A percentile compares a stretch with the other conserved stretches of the same genome.
Conservation (phyloP, 371 early-diverging fungal species). For the Mucor mucedo region DNA sequence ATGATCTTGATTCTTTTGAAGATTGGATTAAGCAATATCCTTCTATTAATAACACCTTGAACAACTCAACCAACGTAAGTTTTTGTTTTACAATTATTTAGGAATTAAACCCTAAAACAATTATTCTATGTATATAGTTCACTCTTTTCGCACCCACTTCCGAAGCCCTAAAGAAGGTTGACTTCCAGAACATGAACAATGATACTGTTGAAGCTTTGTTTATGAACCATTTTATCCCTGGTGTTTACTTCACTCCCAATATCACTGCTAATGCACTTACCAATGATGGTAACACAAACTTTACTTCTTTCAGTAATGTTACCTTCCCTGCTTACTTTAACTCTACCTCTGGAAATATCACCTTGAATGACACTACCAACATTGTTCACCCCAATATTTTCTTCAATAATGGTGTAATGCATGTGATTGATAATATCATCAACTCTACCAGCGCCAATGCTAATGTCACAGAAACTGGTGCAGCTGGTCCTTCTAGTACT, state of each 20-base stretch:
- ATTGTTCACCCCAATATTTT: slow-evolving; percentile 44
- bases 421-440: slow-evolving; percentile 38
- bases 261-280: slow-evolving; percentile 32
- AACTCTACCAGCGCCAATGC: too few relatives aligned
- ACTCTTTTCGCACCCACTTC: slow-evolving; percentile 47
- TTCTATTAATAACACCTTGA: slow-evolving; percentile 19
- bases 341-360: slow-evolving; percentile 5
- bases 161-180: slow-evolving; percentile 22
- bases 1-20: slow-evolving; percentile 17
- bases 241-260: slow-evolving; percentile 44
- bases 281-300: slow-evolving; percentile 10
- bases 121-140: slow-evolving; percentile 24
- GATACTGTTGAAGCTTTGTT: slow-evolving; percentile 26
- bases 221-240: slow-evolving; percentile 41
- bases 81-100: not conserved
- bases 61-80: slow-evolving; percentile 37
- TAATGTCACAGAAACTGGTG: too few relatives aligned
- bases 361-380: slow-evolving; percentile 41
- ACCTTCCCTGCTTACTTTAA: slow-evolving; percentile 23
- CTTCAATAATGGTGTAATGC: slow-evolving; percentile 55
- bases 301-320: slow-evolving; percentile 17
- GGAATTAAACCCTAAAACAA: not conserved
- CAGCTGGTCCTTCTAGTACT: too few relatives aligned
- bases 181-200: slow-evolving; percentile 6
- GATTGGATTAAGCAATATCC: slow-evolving; percentile 16